Conservation (phyloP, 1,284 basidiomycete species). For the Pseudozyma pruni region DNA sequence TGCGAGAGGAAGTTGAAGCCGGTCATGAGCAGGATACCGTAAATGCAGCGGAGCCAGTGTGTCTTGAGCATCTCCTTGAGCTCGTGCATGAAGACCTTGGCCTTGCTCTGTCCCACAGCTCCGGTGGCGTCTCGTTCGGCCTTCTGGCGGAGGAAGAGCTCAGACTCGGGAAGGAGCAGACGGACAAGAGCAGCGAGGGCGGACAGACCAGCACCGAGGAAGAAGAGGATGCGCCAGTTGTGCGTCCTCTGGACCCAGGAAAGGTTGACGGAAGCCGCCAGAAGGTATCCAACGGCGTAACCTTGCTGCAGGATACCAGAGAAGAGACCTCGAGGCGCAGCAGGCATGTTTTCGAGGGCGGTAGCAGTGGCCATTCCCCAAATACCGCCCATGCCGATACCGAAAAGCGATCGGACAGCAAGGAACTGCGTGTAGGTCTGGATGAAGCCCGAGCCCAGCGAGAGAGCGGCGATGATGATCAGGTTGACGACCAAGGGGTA, state of each 20-base stretch:
- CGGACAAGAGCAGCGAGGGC: constrained; percentile 80
- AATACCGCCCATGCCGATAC: constrained; percentile 75
- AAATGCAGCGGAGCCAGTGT: constrained; percentile 88
- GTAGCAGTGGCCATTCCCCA: constrained; percentile 53
- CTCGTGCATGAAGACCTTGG: constrained; percentile 79
- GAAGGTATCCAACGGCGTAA: constrained; percentile 73
- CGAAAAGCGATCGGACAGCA: constrained; percentile 69
- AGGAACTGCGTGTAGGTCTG: constrained; percentile 71
- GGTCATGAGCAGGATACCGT: constrained; percentile 74
- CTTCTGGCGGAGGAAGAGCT: constrained; percentile 74
- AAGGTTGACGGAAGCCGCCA: constrained; percentile 80
- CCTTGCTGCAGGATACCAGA: constrained; percentile 87
- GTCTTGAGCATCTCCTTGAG: constrained; percentile 78
- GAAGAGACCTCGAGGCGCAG: constrained; percentile 84
- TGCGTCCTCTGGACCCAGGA: constrained; percentile 68
- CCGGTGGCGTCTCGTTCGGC: constrained; percentile 64
- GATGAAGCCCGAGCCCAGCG: constrained; percentile 76
- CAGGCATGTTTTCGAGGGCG: constrained; percentile 88
- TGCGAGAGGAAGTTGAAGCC: constrained; percentile 86
- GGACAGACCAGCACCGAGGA: constrained; percentile 74
- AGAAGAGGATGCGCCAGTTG: constrained; percentile 72
- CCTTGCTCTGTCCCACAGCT: constrained; percentile 61
- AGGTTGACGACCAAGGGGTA: constrained; percentile 83
- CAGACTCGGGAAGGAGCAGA: constrained; percentile 80
- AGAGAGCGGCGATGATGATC: constrained; percentile 71